A percentile compares a stretch with the other conserved stretches of the same genome.
These are phyloP conservation scores for Aspergillus sp. DNA, from an alignment of 2,329 filamentous ascomycete species.

Conservation along the genomic window DNA sequence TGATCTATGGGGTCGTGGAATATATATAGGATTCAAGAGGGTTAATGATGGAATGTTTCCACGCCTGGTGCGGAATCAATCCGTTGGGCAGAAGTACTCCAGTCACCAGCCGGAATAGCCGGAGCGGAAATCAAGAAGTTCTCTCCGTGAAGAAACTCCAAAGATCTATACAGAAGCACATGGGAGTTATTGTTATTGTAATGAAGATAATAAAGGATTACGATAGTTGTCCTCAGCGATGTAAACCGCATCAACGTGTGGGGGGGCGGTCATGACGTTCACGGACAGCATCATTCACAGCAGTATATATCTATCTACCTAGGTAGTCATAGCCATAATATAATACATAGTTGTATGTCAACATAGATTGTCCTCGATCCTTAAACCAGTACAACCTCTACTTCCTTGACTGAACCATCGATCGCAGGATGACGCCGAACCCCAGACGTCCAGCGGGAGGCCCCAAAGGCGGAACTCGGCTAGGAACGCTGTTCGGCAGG, in stretches of 20 bases:
- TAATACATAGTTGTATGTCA: too few relatives aligned
- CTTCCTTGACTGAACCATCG: background rate
- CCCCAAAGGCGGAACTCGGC: constrained; percentile 25
- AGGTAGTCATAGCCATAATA: too few relatives aligned
- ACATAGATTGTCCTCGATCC: too few relatives aligned
- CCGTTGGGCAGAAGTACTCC: background rate
- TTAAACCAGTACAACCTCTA: background rate
- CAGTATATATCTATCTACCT: too few relatives aligned
- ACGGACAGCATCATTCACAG: too few relatives aligned
- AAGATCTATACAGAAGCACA: too few relatives aligned
- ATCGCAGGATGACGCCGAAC: background rate
- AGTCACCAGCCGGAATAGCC: background rate
- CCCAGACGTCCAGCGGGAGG: background rate
- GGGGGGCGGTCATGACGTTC: too few relatives aligned
- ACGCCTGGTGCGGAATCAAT: background rate
- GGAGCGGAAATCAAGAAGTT: background rate
- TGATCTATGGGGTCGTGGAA: background rate
- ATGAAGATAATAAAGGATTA: too few relatives aligned
- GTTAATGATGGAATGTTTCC: background rate
- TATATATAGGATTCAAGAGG: background rate
- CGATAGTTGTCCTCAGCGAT: too few relatives aligned
- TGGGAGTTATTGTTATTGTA: too few relatives aligned
- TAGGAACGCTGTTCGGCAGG: constrained; percentile 20
- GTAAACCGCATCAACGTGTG: too few relatives aligned
- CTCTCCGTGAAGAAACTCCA: background rate